Evolutionary conservation across 192 early-diverging fungal genomes (phyloP).

Genomic region (Backusella circina): DNA sequence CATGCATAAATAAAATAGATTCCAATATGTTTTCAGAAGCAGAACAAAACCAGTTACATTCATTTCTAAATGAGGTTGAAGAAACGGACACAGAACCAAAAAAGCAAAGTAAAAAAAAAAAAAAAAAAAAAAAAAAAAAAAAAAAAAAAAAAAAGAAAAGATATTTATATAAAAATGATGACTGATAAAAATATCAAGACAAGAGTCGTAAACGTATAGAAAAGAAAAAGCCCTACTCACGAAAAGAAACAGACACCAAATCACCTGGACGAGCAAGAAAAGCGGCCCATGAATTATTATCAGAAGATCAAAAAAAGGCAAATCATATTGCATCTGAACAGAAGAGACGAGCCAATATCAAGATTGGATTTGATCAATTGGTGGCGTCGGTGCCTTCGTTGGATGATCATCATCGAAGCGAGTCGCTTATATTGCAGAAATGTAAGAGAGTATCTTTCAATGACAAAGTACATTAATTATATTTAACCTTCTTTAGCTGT

Average conservation of each 20-base stretch:
- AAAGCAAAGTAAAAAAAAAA: not conserved
- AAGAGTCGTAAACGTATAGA: not conserved
- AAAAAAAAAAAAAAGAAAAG: too few relatives aligned
- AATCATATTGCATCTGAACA: constrained; percentile 96
- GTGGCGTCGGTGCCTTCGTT: constrained; percentile 80
- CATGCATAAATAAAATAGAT: not conserved
- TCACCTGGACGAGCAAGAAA: constrained; percentile 17
- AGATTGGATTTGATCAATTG: constrained; percentile 83
- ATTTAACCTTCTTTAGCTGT: constrained; percentile 56
- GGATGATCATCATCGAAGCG: constrained; percentile 74
- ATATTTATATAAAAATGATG: too few relatives aligned
- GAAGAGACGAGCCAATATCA: constrained; percentile 87
- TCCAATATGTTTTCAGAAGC: not conserved
- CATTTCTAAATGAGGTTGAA: constrained; percentile 11
- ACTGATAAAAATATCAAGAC: not conserved
- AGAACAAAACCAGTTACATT: constrained; percentile 12
- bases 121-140: not conserved
- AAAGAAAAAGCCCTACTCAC: not conserved
- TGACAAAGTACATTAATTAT: not conserved
- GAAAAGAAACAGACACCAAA: not conserved
- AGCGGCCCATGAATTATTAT: constrained; percentile 60
- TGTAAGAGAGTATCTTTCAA: constrained; percentile 29
- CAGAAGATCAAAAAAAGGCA: constrained; percentile 83
- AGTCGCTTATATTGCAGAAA: constrained; percentile 81
- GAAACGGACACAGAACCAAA: not conserved